Base-by-base conservation (phyloP, 2,329 filamentous ascomycete genomes). In the Cladosporium sp. region DNA sequence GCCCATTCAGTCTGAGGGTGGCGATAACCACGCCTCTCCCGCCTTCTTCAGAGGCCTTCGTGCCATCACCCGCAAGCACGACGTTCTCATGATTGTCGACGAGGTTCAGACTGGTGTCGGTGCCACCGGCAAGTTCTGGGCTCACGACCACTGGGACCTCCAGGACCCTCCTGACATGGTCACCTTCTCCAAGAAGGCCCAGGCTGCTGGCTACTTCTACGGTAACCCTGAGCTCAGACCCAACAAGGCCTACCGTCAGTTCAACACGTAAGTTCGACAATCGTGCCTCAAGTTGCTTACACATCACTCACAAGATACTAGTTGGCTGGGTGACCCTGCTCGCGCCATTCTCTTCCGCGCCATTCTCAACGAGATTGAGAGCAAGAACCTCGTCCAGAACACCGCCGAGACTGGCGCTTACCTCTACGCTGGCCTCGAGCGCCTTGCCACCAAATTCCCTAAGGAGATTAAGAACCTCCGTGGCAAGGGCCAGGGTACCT, bases 41-140 rank as follows among this genome's bases (percentile, higher is more conserved):
- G 85, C 85, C 69, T 97, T 96, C 86, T 97, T 97, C 89, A 88
- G 85, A 68, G 90, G 90, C 66, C 87, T 97, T 61, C 91, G 93
- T 67, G 89, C 88, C 52, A 79, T 97, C 68, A 96, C 93, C 46
- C 86, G 87, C 76, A 89, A 88, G 78, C 87, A 92, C 81, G 85
- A 88, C 72, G 86, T 96, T 33, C 87, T 96, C 66, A 83, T 97
- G 78, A 97, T 97, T 75, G 93, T 96, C 69, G 93, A 97, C 77
- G 93, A 97, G 81, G 93, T 97, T 12, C 93, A 97, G 82, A 97
- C 93, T 7, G 93, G 93, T 77, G 89, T 97, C 29, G 93, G 93
- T 72, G 92, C 93, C 46, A 97, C 93, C 0, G 93, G 93, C 73
- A 93, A 91, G 79, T 96, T 97, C 88, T 97, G 93, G 93, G 93